Evolutionary conservation across 169 alveolate genomes (phyloP).

Genomic region (Perkinsus marinus): DNA sequence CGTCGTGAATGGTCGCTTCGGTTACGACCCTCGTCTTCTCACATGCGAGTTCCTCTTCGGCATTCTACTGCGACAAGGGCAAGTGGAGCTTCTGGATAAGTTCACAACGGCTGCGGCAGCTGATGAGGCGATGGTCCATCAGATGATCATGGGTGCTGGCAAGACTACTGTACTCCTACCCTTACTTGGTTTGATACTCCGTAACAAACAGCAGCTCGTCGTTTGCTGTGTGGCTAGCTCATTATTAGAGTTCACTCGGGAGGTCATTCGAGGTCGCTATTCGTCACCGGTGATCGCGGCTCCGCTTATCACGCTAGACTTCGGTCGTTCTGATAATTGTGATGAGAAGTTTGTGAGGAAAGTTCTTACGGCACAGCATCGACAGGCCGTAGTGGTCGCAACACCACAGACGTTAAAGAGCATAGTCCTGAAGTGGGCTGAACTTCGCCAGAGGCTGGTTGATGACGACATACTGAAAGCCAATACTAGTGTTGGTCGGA

Average conservation of each 20-base stretch:
- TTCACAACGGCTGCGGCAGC: conserved; percentile 38
- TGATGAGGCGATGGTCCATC: conserved; percentile 70
- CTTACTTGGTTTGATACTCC: conserved; percentile 57
- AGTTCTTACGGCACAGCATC: conserved; percentile 62
- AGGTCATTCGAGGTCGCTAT: conserved; percentile 59
- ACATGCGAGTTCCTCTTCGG: conserved; percentile 72
- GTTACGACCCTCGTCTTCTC: conserved; percentile 69
- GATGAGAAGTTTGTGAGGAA: conserved; percentile 56
- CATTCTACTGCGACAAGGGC: conserved; percentile 61
- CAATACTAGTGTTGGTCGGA: conserved; percentile 27
- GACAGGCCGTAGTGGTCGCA: conserved; percentile 59
- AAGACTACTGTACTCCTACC: conserved; percentile 71
- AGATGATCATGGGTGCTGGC: conserved; percentile 86
- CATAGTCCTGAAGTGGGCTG: conserved; percentile 55
- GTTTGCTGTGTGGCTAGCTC: conserved; percentile 49
- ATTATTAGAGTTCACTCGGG: conserved; percentile 65
- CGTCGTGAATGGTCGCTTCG: neutral
- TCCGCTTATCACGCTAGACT: conserved; percentile 53
- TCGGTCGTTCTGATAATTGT: conserved; percentile 51
- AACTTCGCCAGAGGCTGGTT: conserved; percentile 54
- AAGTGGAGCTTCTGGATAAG: conserved; percentile 60
- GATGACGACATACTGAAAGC: conserved; percentile 22
- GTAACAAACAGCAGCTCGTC: conserved; percentile 49
- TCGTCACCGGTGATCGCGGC: conserved; percentile 55
- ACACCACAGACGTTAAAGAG: conserved; percentile 74